These are phyloP conservation scores for Talaromyces sp. DNA, from an alignment of 2,329 filamentous ascomycete genomes.

Conservation along the genomic window DNA sequence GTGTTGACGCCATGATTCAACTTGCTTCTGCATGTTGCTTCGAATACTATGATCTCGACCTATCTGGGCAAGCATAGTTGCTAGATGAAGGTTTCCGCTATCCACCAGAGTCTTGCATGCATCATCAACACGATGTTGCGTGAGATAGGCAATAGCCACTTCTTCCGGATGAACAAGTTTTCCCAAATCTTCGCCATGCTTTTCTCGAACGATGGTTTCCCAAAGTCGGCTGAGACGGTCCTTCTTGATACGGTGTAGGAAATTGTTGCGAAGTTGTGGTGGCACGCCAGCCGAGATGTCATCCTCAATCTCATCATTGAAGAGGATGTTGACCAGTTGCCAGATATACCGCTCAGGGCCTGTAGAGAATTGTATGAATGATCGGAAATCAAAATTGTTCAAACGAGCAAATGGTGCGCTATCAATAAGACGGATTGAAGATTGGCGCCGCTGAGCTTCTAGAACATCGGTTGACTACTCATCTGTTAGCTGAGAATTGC, in stretches of 20 bases:
- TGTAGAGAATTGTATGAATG: slow-evolving; percentile 30
- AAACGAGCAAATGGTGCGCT: slow-evolving; percentile 57
- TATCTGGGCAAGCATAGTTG: slow-evolving; percentile 78
- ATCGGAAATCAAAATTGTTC: slow-evolving; percentile 31
- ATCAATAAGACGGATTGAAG: slow-evolving; percentile 50
- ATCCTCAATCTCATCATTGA: slow-evolving; percentile 61
- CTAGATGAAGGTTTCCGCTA: slow-evolving; percentile 76
- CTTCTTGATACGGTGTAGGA: slow-evolving; percentile 46
- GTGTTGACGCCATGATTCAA: slow-evolving; percentile 78
- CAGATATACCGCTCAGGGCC: slow-evolving; percentile 58
- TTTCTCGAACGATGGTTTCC: slow-evolving; percentile 51
- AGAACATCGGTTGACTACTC: slow-evolving; percentile 30
- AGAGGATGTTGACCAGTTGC: slow-evolving; percentile 82
- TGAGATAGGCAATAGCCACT: slow-evolving; percentile 76
- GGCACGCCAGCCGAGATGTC: slow-evolving; percentile 45
- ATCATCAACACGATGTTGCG: slow-evolving; percentile 73
- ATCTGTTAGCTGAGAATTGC: background rate
- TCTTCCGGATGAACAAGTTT: slow-evolving; percentile 68
- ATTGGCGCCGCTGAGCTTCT: slow-evolving; percentile 34
- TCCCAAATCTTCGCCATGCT: slow-evolving; percentile 65
- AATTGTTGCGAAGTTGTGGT: slow-evolving; percentile 37
- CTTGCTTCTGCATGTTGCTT: slow-evolving; percentile 72
- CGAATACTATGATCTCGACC: slow-evolving; percentile 67
- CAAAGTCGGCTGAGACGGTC: slow-evolving; percentile 46
- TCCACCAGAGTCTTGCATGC: slow-evolving; percentile 77